Evolutionary conservation across 2,329 filamentous ascomycete species (phyloP).

Genomic region (Colletotrichum limetticola): DNA sequence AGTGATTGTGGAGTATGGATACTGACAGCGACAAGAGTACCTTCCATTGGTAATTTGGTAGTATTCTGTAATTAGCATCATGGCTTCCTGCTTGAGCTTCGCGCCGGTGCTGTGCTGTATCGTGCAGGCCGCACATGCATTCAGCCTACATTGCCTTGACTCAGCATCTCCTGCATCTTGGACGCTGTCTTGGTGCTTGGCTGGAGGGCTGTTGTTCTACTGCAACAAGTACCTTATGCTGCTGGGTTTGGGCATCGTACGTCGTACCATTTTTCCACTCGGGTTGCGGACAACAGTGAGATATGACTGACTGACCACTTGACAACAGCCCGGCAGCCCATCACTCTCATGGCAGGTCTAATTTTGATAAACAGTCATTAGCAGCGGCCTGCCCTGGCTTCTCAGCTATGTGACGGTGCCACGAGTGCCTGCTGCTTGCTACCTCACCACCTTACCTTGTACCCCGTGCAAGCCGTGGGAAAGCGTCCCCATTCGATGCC

Average conservation of each 20-base stretch:
- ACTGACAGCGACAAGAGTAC: not conserved
- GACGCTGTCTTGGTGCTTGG: not conserved
- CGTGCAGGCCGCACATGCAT: constrained; percentile 9
- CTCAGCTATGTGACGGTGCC: not conserved
- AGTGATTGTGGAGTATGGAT: not conserved
- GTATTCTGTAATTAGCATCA: no score
- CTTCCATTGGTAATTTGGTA: not conserved
- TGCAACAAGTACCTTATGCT: not conserved
- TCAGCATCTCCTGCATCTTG: constrained; percentile 20
- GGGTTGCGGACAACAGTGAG: not conserved
- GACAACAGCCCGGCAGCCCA: no score
- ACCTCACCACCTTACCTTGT: not conserved
- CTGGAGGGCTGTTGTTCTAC: not conserved
- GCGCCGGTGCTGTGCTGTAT: not conserved
- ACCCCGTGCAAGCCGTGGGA: not conserved
- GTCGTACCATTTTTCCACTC: not conserved
- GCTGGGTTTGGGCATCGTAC: not conserved
- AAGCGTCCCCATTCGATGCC: not conserved
- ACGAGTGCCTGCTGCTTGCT: not conserved
- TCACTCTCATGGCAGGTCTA: no score
- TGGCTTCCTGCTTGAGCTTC: not conserved
- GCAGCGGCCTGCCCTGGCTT: not conserved
- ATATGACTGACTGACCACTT: not conserved
- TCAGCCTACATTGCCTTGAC: constrained; percentile 22
- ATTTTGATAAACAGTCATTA: no score